A percentile compares a stretch with the other conserved stretches of the same genome.
Conservation (phyloP, 176 grass and related monocot species). For the Lolium rigidum region DNA sequence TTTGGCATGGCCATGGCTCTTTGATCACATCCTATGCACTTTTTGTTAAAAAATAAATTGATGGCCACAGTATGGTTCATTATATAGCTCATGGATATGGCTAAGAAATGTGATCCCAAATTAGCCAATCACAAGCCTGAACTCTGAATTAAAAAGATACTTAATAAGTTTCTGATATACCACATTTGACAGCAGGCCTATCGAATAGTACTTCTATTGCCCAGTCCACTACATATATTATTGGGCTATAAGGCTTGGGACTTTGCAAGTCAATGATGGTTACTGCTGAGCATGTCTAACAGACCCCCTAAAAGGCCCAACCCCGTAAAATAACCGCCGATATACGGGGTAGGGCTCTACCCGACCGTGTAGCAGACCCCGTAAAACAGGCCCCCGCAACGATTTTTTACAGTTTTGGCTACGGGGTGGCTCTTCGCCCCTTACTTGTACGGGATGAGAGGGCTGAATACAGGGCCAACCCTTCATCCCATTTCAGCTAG, state of each 20-base stretch:
- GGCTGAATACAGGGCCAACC: too few relatives aligned
- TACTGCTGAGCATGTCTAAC: too few relatives aligned
- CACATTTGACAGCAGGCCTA: neutral
- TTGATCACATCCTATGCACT: neutral
- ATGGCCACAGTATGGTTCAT: neutral
- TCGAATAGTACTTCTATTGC: neutral
- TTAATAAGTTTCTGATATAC: neutral
- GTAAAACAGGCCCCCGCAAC: too few relatives aligned
- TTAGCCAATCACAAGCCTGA: neutral
- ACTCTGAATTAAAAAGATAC: neutral
- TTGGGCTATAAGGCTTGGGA: neutral
- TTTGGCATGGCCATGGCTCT: neutral
- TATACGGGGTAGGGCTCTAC: too few relatives aligned
- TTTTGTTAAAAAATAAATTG: conserved; percentile 12
- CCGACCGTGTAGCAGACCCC: too few relatives aligned
- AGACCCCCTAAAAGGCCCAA: too few relatives aligned
- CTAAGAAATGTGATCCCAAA: neutral
- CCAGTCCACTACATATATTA: neutral
- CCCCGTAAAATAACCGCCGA: too few relatives aligned
- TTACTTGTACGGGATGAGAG: too few relatives aligned
- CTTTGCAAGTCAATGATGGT: neutral
- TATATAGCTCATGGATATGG: conserved; percentile 5
- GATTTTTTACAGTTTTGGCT: too few relatives aligned
- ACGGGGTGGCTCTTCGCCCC: too few relatives aligned
- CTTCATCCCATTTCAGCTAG: too few relatives aligned